Conservation (phyloP, 2,329 filamentous ascomycete species). For the Pseudocercospora musae region DNA sequence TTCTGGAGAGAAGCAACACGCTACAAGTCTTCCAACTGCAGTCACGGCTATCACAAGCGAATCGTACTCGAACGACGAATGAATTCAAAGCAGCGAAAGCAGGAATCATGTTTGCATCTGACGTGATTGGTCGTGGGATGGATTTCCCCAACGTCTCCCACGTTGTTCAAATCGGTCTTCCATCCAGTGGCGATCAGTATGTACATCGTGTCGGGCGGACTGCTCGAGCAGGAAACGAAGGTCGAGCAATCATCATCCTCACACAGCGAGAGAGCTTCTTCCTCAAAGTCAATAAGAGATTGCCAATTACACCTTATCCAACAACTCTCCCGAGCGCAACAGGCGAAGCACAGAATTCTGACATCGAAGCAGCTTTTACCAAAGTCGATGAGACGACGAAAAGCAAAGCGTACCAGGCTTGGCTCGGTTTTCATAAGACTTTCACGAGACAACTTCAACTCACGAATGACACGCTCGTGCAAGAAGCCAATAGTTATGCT, state of each 20-base stretch:
- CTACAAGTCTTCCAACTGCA: slow-evolving; percentile 44
- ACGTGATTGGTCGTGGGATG: slow-evolving; percentile 90
- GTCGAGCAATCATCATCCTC: slow-evolving; percentile 53
- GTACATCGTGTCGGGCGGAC: slow-evolving; percentile 93
- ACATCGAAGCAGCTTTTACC: slow-evolving; percentile 34
- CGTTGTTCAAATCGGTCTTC: slow-evolving; percentile 68
- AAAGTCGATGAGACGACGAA: slow-evolving; percentile 42
- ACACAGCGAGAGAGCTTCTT: slow-evolving; percentile 54
- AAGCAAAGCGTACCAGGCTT: slow-evolving; percentile 46
- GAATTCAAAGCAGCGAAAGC: slow-evolving; percentile 45
- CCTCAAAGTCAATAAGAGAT: slow-evolving; percentile 45
- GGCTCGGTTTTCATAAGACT: slow-evolving; percentile 48
- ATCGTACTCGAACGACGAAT: slow-evolving; percentile 43
- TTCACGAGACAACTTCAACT: slow-evolving; percentile 44
- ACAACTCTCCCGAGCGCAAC: slow-evolving; percentile 35
- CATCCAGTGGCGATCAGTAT: slow-evolving; percentile 60
- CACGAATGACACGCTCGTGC: slow-evolving; percentile 40
- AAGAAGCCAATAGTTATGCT: slow-evolving; percentile 45
- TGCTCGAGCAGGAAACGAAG: slow-evolving; percentile 75
- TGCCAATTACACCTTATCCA: slow-evolving; percentile 52
- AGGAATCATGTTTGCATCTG: slow-evolving; percentile 53
- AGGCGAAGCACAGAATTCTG: slow-evolving; percentile 1
- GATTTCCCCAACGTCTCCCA: slow-evolving; percentile 98
- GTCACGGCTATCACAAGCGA: slow-evolving; percentile 43
- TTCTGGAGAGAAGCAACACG: slow-evolving; percentile 34